These are phyloP conservation scores for Chlamydomonas reinhardtii DNA, from an alignment of 163 green algal genomes.

Conservation along the genomic window DNA sequence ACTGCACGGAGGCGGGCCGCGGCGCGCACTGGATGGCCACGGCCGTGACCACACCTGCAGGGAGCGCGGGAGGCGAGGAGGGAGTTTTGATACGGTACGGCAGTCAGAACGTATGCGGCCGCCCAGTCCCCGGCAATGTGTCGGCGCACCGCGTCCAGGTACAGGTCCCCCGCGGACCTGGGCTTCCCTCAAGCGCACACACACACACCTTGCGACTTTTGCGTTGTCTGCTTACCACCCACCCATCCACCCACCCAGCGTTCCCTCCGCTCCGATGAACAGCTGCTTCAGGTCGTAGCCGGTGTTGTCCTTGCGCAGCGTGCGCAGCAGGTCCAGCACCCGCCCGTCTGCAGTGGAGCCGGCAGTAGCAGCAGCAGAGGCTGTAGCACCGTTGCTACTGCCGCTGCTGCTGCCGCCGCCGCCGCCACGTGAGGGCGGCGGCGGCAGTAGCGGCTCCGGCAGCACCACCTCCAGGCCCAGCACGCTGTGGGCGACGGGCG, in stretches of 20 bases:
- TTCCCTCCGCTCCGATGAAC: conserved; percentile 98
- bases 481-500: conserved; percentile 53
- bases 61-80: too few relatives aligned
- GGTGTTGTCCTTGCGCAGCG: conserved; percentile 97
- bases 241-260: too few relatives aligned
- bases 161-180: too few relatives aligned
- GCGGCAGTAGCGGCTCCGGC: conserved; percentile 39
- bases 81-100: too few relatives aligned
- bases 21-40: conserved; percentile 82
- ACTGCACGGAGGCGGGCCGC: conserved; percentile 74
- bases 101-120: too few relatives aligned
- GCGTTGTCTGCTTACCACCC: too few relatives aligned
- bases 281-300: conserved; percentile 99
- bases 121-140: too few relatives aligned
- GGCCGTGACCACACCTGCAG: conserved; percentile 84
- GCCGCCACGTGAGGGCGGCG: background rate
- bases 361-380: background rate
- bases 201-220: too few relatives aligned
- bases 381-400: background rate
- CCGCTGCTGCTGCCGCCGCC: background rate
- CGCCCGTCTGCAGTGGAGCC: background rate
- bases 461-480: conserved; percentile 83
- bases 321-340: conserved; percentile 76
- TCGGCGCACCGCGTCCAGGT: too few relatives aligned
- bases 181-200: too few relatives aligned